Evolutionary conservation across 495 filamentous ascomycete species (phyloP), one percentile per base, ranked within the genome.

Genomic region (Monascus purpureus): DNA sequence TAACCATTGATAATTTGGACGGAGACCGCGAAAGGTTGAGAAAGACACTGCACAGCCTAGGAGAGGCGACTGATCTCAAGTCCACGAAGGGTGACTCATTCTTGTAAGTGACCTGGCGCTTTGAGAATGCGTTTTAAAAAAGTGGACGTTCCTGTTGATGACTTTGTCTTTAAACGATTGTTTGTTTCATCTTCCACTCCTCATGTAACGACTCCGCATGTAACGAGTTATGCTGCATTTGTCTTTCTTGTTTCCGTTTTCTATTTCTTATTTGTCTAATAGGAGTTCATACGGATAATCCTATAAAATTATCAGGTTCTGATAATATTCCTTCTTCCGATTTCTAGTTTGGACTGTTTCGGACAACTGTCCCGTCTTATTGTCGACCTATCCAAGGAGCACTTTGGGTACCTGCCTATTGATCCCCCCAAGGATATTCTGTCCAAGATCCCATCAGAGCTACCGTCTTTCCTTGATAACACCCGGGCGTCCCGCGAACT

Each of bases 11-110:
- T 25, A 62, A 61, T 39, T 40, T 77, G 31, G 65, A 63, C 23
- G 49, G 52, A 8, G 73, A 78, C 38, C 72, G 72, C 39, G 64
- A 58, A 25, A 67, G 64, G 26, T 43, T 78, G 41, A 60, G 67
- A 35, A 73, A 71, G 49, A 63, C 72, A 28, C 52, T 73, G 3
- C 61, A 68, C 37, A 67, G 62, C 28, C 65, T 75, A 25, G 71
- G 70, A 23, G 70, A 75, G 41, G 63, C 68, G 26, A 67, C 63
- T 32, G 73, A 75, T 45, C 61, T 75, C 26, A 71, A 69, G 44
- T 67, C 61, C 36, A 55, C 55, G 27, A 72, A 70, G 42, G 71
- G 68, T 36, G 71, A 74, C 50, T 50, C 58, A 50, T 76, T 68
- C 57, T 76, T 73, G 70, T 74, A 68, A 73, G 72, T 71, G 45